A percentile compares a stretch with the other conserved stretches of the same genome.
Evolutionary conservation across 805 yeast species (phyloP).

Genomic region (Candida silvatica): DNA sequence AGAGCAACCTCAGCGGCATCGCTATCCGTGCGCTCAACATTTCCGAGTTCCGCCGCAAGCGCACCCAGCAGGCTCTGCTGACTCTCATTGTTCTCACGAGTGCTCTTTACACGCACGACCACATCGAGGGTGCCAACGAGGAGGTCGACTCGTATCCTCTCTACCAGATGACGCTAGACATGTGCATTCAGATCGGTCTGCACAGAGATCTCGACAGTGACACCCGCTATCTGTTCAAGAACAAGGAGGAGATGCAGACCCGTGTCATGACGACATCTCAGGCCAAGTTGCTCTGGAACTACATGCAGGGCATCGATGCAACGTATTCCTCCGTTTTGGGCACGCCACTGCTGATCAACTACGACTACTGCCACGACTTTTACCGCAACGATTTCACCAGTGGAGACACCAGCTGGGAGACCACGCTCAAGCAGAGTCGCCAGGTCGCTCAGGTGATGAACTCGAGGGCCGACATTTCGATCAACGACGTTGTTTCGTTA

Average conservation of each 20-base stretch:
- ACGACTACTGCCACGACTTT: slow-evolving; percentile 7
- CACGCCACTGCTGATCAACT: slow-evolving; percentile 8
- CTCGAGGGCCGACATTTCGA: background rate
- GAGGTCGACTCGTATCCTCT: slow-evolving; percentile 5
- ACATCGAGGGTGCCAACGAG: slow-evolving; percentile 1
- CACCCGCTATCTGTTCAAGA: slow-evolving; percentile 1
- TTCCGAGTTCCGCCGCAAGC: slow-evolving; percentile 7
- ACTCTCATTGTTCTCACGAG: slow-evolving; percentile 4
- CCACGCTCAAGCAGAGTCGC: slow-evolving; percentile 1
- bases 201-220: slow-evolving; percentile 4
- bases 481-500: slow-evolving; percentile 1
- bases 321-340: slow-evolving; percentile 5
- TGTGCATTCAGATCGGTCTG: slow-evolving; percentile 5
- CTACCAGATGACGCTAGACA: slow-evolving; percentile 5
- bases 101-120: slow-evolving; percentile 2
- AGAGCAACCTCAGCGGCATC: background rate
- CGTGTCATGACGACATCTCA: background rate
- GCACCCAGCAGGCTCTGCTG: slow-evolving; percentile 4
- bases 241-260: background rate
- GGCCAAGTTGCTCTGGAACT: slow-evolving; percentile 11
- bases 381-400: no score
- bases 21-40: slow-evolving; percentile 5
- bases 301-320: slow-evolving; percentile 8
- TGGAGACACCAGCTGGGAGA: no score
- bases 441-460: slow-evolving; percentile 1